phyloP scores from a whole-genome alignment of 108 stramenopile species.

The Cylindrotheca fusiformis region DNA sequence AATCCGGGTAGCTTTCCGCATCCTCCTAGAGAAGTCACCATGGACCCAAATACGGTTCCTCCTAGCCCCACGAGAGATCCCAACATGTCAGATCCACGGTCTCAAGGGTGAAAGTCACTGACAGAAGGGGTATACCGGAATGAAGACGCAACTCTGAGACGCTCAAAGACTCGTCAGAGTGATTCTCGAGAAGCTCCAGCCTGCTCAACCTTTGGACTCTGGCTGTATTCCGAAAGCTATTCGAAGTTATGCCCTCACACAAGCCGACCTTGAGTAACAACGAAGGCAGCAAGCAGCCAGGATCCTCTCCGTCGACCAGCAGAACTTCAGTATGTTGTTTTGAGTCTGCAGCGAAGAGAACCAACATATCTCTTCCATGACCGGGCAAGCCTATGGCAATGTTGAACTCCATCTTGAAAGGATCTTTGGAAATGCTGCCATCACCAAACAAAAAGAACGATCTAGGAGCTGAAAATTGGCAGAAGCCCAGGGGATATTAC shows the following conservation, averaged over 20 bases:
- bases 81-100: neutral
- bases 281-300: slow-evolving; percentile 24
- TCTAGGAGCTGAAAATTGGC: neutral
- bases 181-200: slow-evolving; percentile 14
- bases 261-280: slow-evolving; percentile 26
- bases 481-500: neutral
- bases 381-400: neutral
- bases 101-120: neutral
- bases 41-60: slow-evolving; percentile 25
- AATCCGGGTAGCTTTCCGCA: neutral
- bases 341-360: neutral
- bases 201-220: slow-evolving; percentile 7
- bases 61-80: slow-evolving; percentile 37
- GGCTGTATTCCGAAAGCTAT: slow-evolving; percentile 30
- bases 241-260: slow-evolving; percentile 28
- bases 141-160: slow-evolving; percentile 29
- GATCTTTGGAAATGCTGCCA: neutral
- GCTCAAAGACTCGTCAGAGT: slow-evolving; percentile 31
- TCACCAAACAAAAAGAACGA: neutral
- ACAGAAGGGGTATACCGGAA: slow-evolving; percentile 8
- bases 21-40: slow-evolving; percentile 26
- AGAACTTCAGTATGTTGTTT: neutral
- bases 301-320: slow-evolving; percentile 17
- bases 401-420: neutral
- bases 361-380: neutral